A percentile compares a stretch with the other conserved stretches of the same genome.
Evolutionary conservation across 176 grass and related monocot genomes (phyloP).

Genomic region (Saccharum officinarum): DNA sequence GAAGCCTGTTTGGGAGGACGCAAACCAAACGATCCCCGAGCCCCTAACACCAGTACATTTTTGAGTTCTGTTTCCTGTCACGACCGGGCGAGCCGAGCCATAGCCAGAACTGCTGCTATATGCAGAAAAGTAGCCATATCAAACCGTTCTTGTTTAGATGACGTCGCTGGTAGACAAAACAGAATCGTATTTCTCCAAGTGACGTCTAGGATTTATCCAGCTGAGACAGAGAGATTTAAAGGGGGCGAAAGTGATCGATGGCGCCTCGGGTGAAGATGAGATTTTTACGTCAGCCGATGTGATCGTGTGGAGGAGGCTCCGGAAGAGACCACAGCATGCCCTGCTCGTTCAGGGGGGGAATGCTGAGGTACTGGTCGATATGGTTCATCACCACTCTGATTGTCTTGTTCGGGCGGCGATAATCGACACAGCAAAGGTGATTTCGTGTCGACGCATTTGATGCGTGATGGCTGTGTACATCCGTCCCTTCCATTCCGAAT

Average conservation of each 20-base stretch:
- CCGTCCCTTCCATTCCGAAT: not conserved
- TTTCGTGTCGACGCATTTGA: not conserved
- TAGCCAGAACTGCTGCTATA: not conserved
- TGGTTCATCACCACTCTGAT: too few species aligned
- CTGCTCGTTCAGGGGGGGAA: not conserved
- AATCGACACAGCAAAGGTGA: not conserved
- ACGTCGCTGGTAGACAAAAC: conserved; percentile 21
- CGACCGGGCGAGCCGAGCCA: not conserved
- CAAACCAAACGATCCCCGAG: not conserved
- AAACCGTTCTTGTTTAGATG: not conserved
- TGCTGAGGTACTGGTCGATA: too few species aligned
- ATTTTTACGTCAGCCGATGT: conserved; percentile 28
- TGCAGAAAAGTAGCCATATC: not conserved
- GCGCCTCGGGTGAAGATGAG: not conserved
- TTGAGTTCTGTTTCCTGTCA: not conserved
- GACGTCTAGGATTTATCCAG: conserved; percentile 25
- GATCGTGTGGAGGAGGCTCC: conserved; percentile 19
- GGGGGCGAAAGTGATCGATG: conserved; percentile 26
- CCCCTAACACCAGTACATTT: not conserved
- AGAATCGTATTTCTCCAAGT: not conserved
- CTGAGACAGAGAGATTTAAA: not conserved
- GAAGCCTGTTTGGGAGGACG: not conserved
- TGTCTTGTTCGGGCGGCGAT: not conserved
- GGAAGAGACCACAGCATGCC: not conserved
- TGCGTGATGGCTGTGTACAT: not conserved